phyloP scores from a whole-genome alignment of 2,329 filamentous ascomycete species.

The Byssothecium circinans region DNA sequence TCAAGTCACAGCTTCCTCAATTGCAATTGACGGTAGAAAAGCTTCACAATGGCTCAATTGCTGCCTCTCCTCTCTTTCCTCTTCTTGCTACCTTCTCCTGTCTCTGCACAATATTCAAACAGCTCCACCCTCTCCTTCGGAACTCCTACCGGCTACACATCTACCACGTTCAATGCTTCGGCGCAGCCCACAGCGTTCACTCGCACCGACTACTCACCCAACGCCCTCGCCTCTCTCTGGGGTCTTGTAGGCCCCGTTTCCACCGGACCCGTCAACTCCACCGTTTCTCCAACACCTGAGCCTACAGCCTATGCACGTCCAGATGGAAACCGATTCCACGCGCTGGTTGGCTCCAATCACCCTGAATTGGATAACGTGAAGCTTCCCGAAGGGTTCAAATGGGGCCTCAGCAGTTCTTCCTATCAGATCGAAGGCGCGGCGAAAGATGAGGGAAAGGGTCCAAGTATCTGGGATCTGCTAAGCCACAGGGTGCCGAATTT shows the following conservation, averaged over 20 bases:
- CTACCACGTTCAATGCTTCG: constrained; percentile 46
- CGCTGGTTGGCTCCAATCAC: constrained; percentile 44
- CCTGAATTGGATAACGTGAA: constrained; percentile 38
- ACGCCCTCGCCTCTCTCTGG: constrained; percentile 51
- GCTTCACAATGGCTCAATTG: constrained; percentile 24
- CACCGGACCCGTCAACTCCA: constrained; percentile 47
- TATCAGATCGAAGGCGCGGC: constrained; percentile 51
- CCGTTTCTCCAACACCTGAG: constrained; percentile 48
- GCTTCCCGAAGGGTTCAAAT: constrained; percentile 48
- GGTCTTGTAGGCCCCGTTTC: constrained; percentile 49
- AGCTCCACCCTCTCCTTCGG: constrained; percentile 30
- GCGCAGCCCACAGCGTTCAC: constrained; percentile 48
- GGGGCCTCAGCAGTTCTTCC: constrained; percentile 46
- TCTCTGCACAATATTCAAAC: constrained; percentile 19
- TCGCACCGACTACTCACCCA: constrained; percentile 51
- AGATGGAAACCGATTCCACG: constrained; percentile 44
- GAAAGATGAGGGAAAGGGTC: constrained; percentile 47
- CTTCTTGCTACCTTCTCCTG: constrained; percentile 12
- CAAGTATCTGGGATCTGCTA: constrained; percentile 50
- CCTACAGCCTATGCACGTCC: constrained; percentile 45
- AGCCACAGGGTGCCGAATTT: constrained; percentile 45
- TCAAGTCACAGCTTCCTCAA: not conserved
- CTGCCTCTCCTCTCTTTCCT: constrained; percentile 18
- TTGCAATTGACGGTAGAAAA: not conserved
- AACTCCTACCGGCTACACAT: constrained; percentile 39